Percentiles rank a stretch among this genome's conserved stretches.
phyloP scores from a whole-genome alignment of 176 grass and related monocot genomes.

The Carex cristatella region DNA sequence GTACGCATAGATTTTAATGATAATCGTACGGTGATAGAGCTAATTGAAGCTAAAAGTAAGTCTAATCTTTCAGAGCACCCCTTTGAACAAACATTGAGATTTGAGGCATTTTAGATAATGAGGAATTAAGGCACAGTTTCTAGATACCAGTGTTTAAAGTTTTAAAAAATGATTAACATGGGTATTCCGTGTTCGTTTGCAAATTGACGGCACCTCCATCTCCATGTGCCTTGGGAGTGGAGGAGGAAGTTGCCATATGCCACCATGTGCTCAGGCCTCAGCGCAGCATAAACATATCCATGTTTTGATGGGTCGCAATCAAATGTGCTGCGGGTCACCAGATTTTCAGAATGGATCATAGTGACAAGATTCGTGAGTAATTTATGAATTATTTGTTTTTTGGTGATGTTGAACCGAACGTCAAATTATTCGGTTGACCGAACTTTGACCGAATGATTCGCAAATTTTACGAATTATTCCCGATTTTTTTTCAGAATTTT shows the following conservation, averaged over 20 bases:
- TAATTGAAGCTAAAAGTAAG: no score
- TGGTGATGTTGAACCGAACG: no score
- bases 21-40: no score
- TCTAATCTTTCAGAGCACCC: not conserved
- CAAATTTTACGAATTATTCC: no score
- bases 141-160: not conserved
- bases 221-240: not conserved
- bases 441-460: no score
- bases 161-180: not conserved
- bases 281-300: not conserved
- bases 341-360: not conserved
- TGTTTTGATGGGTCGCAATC: not conserved
- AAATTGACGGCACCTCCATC: not conserved
- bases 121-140: not conserved
- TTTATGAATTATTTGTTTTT: no score
- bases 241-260: not conserved
- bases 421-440: no score
- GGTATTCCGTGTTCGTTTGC: not conserved
- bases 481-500: no score
- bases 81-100: not conserved
- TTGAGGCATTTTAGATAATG: not conserved
- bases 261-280: not conserved
- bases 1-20: no score
- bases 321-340: no score
- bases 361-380: no score